A percentile compares a stretch with the other conserved stretches of the same genome.
phyloP scores from a whole-genome alignment of 371 early-diverging fungal genomes.

The Zancudomyces culisetae region DNA sequence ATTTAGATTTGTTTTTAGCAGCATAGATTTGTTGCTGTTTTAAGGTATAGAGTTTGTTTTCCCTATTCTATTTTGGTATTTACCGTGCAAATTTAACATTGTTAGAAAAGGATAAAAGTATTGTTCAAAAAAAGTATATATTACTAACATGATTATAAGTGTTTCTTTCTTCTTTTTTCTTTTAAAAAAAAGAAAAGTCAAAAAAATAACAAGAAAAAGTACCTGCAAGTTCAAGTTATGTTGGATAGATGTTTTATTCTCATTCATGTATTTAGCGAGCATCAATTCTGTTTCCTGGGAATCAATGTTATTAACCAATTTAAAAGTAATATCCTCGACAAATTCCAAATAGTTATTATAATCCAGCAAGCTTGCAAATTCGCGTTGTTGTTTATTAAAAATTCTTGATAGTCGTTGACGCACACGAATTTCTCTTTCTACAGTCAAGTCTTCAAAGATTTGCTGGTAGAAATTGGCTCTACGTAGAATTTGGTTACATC shows the following conservation, averaged over 20 bases:
- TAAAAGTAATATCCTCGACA: constrained; percentile 77
- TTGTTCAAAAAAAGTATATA: neutral
- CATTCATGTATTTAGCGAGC: constrained; percentile 53
- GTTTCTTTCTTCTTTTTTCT: too few species aligned
- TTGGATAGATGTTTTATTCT: constrained; percentile 64
- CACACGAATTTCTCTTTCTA: constrained; percentile 88
- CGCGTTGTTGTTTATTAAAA: constrained; percentile 80
- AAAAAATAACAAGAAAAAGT: constrained; percentile 1
- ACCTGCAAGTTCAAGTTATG: constrained; percentile 25
- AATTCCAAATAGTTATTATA: constrained; percentile 87
- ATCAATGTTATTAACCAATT: constrained; percentile 68
- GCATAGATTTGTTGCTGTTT: neutral
- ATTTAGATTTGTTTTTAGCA: neutral
- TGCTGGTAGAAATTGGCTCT: constrained; percentile 71
- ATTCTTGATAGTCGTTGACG: constrained; percentile 58
- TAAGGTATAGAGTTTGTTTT: neutral
- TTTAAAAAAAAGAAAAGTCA: neutral
- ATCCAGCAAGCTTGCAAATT: constrained; percentile 49
- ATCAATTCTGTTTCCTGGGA: constrained; percentile 60
- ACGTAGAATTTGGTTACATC: constrained; percentile 60
- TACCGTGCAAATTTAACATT: too few species aligned
- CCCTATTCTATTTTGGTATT: neutral
- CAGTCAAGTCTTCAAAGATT: constrained; percentile 81
- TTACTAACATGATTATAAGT: neutral
- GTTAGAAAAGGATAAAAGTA: neutral